phyloP scores from a whole-genome alignment of 2,329 filamentous ascomycete species.

The Pseudogymnoascus sp. region DNA sequence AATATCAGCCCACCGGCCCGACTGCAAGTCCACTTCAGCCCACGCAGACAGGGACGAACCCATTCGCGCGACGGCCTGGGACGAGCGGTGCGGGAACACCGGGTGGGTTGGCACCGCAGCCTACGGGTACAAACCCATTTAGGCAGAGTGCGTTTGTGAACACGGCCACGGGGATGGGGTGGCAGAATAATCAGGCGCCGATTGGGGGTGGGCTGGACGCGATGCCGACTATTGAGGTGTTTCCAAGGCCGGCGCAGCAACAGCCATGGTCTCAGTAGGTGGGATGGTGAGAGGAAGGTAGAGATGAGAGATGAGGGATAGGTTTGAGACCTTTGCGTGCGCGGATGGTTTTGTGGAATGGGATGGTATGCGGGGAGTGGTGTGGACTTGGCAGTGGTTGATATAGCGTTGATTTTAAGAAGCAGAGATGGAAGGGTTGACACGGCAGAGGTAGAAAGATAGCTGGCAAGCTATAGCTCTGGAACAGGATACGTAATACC shows the following conservation, averaged over 20 bases:
- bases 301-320: neutral
- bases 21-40: slow-evolving; percentile 43
- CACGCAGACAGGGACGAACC: slow-evolving; percentile 63
- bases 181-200: slow-evolving; percentile 71
- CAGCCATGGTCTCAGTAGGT: slow-evolving; percentile 47
- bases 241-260: slow-evolving; percentile 68
- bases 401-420: neutral
- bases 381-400: neutral
- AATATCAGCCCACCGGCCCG: slow-evolving; percentile 34
- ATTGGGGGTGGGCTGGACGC: slow-evolving; percentile 78
- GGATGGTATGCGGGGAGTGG: neutral
- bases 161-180: slow-evolving; percentile 77
- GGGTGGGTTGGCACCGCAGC: slow-evolving; percentile 57
- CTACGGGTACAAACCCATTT: slow-evolving; percentile 92
- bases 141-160: slow-evolving; percentile 85
- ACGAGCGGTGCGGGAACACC: slow-evolving; percentile 27
- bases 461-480: slow-evolving; percentile 1
- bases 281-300: neutral
- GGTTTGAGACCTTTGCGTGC: neutral
- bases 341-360: neutral
- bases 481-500: slow-evolving; percentile 1
- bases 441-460: neutral
- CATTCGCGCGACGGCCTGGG: slow-evolving; percentile 50
- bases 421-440: neutral
- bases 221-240: slow-evolving; percentile 72